Conservation (phyloP, 2,329 filamentous ascomycete genomes). For the Botrytis fabae region DNA sequence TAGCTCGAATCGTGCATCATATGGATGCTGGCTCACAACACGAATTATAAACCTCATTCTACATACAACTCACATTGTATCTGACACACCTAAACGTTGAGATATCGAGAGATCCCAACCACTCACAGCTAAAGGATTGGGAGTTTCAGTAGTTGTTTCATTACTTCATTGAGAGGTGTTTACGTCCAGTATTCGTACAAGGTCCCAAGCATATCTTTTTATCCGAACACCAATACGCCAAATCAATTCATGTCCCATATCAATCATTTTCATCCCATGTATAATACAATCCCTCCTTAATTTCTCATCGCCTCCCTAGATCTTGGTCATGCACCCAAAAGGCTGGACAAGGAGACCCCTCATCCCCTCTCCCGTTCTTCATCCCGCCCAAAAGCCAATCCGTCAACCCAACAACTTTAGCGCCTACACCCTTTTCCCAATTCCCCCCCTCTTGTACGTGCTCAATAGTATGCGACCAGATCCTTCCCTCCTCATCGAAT, state of each 20-base stretch:
- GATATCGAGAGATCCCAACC: neutral
- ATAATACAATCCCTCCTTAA: neutral
- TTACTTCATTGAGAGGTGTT: conserved; percentile 22
- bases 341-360: conserved; percentile 39
- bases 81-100: neutral
- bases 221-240: conserved; percentile 15
- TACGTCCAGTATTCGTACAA: neutral
- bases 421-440: conserved; percentile 78
- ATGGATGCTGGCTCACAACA: neutral
- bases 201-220: neutral
- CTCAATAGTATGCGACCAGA: conserved; percentile 89
- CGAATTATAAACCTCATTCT: neutral
- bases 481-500: conserved; percentile 83
- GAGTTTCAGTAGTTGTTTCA: neutral
- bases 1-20: neutral
- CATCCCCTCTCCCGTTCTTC: conserved; percentile 41
- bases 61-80: neutral
- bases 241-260: neutral
- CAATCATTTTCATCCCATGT: neutral
- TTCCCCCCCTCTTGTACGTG: conserved; percentile 81
- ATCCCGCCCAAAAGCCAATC: conserved; percentile 91
- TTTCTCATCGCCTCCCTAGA: conserved; percentile 10
- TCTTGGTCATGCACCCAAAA: conserved; percentile 28
- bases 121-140: neutral
- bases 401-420: conserved; percentile 84